Base-by-base conservation (phyloP, 192 early-diverging fungal genomes). In the Gryganskiella cystojenkinii region DNA sequence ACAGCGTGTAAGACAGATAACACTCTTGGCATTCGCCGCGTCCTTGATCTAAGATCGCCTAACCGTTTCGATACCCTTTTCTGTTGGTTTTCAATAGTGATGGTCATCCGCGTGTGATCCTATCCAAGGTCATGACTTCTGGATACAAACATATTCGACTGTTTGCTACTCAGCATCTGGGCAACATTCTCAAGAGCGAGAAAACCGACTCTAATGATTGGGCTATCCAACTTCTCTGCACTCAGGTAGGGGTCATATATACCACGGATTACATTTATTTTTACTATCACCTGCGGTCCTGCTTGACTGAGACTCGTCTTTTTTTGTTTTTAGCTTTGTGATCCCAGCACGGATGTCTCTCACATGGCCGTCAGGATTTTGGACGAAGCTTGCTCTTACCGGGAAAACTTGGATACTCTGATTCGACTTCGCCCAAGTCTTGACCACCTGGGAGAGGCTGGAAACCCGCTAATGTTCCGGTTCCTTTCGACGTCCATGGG, bases 101-200 rank as follows among this genome's bases (percentile, higher is more conserved):
- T 61, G 93, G 92, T 0, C 94, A 96, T 76, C 86, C 92, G 0
- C 85, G 94, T 8, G 86, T 94, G 6, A 81, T 96, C 4, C 65
- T 96, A 4, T 92, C 91, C 30, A 96, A 96, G 71, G 80, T 96
- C 15, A 91, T 95, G 89, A 93, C 93, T 3, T 93, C 92, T 8
- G 91, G 92, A 0, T 92, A 95, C 63, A 94, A 95, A 46, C 85
- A 87, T 28, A 87, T 94, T 30, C 89, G 94, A 1, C 70, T 93
- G 10, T 93, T 89, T 71, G 86, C 93, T 5, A 96, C 94, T 0
- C 70, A 87, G 56, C 88, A 91, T 66, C 67, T 94, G 6, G 87
- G 92, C n/a, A 71, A 68, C 0, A 83, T 95, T 19, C 70, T 94
- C 24, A 81, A 85, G 24, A 85, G 76, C 25, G 82, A 82, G 6